phyloP scores from a whole-genome alignment of 2,329 filamentous ascomycete species.

The Cadophora gregata region DNA sequence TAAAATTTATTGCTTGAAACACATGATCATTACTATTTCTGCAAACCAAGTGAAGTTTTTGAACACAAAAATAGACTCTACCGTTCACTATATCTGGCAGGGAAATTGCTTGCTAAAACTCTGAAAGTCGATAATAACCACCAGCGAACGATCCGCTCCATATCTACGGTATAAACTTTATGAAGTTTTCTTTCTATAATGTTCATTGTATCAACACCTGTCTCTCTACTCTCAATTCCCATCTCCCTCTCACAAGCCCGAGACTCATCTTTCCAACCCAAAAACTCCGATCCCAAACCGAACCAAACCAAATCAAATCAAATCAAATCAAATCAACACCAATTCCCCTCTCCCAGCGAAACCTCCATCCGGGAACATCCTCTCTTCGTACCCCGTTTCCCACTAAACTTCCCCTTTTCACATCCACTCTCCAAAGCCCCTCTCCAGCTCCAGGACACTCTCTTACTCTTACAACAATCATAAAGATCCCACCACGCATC shows the following conservation, averaged over 20 bases:
- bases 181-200: too few species aligned
- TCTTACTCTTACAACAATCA: not conserved
- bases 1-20: not conserved
- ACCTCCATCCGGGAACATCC: not conserved
- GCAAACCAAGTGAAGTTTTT: not conserved
- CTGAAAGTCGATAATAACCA: too few species aligned
- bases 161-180: too few species aligned
- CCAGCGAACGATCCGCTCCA: too few species aligned
- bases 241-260: too few species aligned
- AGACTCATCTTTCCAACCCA: too few species aligned
- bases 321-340: not conserved
- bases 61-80: not conserved
- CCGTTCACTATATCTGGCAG: too few species aligned
- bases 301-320: too few species aligned
- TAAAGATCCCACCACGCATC: not conserved
- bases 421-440: not conserved
- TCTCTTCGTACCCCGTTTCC: not conserved
- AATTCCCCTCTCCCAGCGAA: not conserved
- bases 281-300: too few species aligned
- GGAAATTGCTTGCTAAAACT: too few species aligned
- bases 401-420: not conserved
- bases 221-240: too few species aligned
- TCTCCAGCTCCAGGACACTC: not conserved
- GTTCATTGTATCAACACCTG: too few species aligned
- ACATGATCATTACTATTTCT: not conserved